Conservation (phyloP, 2,329 filamentous ascomycete species). For the Thermoascus crustaceus region DNA sequence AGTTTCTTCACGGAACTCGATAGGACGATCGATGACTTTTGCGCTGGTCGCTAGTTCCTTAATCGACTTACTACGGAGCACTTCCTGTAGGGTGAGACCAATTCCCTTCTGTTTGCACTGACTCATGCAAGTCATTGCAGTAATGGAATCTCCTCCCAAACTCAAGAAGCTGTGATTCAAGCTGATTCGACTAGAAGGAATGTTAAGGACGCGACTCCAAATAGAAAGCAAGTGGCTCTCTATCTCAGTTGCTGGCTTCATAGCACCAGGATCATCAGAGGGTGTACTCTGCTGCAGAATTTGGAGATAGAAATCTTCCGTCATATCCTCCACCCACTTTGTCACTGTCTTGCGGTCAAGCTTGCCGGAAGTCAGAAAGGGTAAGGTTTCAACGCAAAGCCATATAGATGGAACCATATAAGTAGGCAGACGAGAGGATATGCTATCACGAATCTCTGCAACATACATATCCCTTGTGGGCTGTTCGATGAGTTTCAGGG, state of each 20-base stretch:
- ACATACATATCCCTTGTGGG: slow-evolving; percentile 15
- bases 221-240: slow-evolving; percentile 25
- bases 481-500: slow-evolving; percentile 19
- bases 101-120: slow-evolving; percentile 40
- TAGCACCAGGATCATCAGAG: neutral
- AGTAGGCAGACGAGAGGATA: slow-evolving; percentile 31
- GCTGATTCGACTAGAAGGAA: slow-evolving; percentile 25
- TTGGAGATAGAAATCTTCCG: slow-evolving; percentile 18
- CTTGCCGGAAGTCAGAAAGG: slow-evolving; percentile 40
- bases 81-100: slow-evolving; percentile 40
- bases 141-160: slow-evolving; percentile 43
- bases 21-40: slow-evolving; percentile 21
- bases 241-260: slow-evolving; percentile 15
- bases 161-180: slow-evolving; percentile 35
- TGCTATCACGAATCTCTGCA: slow-evolving; percentile 19
- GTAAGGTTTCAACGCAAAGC: slow-evolving; percentile 38
- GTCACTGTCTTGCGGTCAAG: slow-evolving; percentile 34
- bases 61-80: slow-evolving; percentile 42
- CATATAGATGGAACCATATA: slow-evolving; percentile 43
- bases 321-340: slow-evolving; percentile 25
- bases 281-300: neutral
- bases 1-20: slow-evolving; percentile 25
- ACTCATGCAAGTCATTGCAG: slow-evolving; percentile 43
- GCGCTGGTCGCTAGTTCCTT: slow-evolving; percentile 24
- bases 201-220: slow-evolving; percentile 34